Conservation (phyloP, 768 basidiomycete species). For the Leccinum ochraceum region DNA sequence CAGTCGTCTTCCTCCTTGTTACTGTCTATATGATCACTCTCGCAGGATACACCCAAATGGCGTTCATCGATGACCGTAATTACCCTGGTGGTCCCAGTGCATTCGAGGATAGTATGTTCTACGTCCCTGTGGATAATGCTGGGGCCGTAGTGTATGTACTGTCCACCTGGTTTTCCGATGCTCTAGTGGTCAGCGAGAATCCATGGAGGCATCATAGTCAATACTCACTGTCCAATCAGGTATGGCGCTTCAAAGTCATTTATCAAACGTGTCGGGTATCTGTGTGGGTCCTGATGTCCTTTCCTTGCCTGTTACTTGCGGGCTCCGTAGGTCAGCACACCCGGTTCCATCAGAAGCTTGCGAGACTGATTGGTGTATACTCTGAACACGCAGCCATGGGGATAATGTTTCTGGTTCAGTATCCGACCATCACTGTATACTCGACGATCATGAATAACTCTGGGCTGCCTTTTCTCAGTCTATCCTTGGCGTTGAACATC, state of each 20-base stretch:
- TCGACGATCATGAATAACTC: not conserved
- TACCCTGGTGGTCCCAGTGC: not conserved
- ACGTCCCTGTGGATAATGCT: not conserved
- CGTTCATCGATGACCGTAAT: not conserved
- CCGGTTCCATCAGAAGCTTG: not conserved
- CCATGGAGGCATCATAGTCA: not conserved
- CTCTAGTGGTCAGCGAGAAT: not conserved
- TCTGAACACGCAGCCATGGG: not conserved
- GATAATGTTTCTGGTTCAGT: not conserved
- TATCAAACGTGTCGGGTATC: not conserved
- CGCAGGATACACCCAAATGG: not conserved
- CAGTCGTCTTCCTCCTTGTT: not conserved
- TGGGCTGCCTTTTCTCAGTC: not conserved
- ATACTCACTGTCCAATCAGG: not conserved
- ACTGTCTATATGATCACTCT: not conserved
- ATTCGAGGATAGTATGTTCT: not conserved
- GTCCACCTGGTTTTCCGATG: not conserved
- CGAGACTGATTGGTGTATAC: not conserved
- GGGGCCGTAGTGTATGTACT: not conserved
- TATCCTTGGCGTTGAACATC: not conserved
- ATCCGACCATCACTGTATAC: not conserved
- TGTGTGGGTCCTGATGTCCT: not conserved
- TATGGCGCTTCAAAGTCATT: not conserved
- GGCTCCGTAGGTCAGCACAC: not conserved
- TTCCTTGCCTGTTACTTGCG: not conserved